Conservation (phyloP, 2,329 filamentous ascomycete genomes). For the Penicillium sp. region DNA sequence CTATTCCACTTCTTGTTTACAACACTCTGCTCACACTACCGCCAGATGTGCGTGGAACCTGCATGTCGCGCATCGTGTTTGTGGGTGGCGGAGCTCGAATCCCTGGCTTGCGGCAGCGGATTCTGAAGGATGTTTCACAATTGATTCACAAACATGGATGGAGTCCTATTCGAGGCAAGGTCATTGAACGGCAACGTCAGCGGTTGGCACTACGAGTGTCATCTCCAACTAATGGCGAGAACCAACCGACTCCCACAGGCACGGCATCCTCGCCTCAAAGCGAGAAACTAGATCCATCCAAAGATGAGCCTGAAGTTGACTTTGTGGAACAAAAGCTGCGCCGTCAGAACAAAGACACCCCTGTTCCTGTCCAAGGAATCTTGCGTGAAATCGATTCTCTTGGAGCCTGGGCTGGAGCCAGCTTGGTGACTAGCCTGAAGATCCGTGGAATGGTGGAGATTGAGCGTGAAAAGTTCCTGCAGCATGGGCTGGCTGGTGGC, state of each 20-base stretch:
- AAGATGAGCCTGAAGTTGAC: conserved; percentile 45
- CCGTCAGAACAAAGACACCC: conserved; percentile 37
- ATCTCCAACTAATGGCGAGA: conserved; percentile 9
- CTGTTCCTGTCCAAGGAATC: conserved; percentile 36
- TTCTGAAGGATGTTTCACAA: conserved; percentile 70
- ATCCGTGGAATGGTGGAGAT: conserved; percentile 63
- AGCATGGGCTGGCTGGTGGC: conserved; percentile 49
- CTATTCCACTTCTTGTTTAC: conserved; percentile 75
- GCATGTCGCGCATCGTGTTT: conserved; percentile 87
- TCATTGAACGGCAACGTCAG: conserved; percentile 51
- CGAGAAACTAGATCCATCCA: conserved; percentile 17
- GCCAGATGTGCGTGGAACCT: conserved; percentile 76
- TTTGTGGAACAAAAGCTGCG: conserved; percentile 45
- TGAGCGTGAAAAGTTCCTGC: conserved; percentile 62
- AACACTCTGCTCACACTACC: conserved; percentile 72
- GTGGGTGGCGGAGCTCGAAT: conserved; percentile 77
- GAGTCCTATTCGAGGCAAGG: conserved; percentile 72
- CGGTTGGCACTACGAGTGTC: conserved; percentile 43
- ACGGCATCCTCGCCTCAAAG: conserved; percentile 2
- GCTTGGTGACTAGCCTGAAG: conserved; percentile 58
- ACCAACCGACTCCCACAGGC: neutral
- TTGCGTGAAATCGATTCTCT: conserved; percentile 60
- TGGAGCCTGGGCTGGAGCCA: conserved; percentile 65
- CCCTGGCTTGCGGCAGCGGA: conserved; percentile 73
- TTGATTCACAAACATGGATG: conserved; percentile 71